These are phyloP conservation scores for Lithospermum erythrorhizon DNA, from an alignment of 257 asterid genomes.

Conservation along the genomic window DNA sequence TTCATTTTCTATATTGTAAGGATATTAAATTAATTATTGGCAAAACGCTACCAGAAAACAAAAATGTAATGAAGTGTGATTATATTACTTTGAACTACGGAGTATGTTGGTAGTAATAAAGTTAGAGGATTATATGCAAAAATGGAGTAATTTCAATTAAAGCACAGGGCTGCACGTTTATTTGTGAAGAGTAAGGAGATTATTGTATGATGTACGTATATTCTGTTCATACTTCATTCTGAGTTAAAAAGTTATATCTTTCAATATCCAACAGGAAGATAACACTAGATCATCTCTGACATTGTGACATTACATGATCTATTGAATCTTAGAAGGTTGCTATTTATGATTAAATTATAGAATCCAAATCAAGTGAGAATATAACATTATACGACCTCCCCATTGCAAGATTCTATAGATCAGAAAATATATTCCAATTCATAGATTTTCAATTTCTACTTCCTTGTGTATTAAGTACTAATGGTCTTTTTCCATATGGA, in stretches of 20 bases:
- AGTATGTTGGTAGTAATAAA: too few species aligned
- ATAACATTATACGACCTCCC: not conserved
- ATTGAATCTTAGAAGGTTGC: not conserved
- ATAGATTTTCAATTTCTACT: not conserved
- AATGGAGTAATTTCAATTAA: too few species aligned
- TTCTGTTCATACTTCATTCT: not conserved
- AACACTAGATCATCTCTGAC: conserved; percentile 1
- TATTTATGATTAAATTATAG: not conserved
- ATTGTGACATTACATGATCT: not conserved
- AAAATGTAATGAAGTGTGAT: too few species aligned
- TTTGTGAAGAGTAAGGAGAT: not conserved
- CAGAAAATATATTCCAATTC: not conserved
- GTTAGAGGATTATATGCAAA: too few species aligned
- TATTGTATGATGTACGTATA: not conserved
- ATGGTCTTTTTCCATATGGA: too few species aligned
- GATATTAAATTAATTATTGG: too few species aligned
- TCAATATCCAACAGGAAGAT: conserved; percentile 7
- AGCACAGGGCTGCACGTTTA: not conserved
- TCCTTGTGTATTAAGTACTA: too few species aligned
- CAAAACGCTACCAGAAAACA: too few species aligned
- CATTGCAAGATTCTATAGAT: not conserved
- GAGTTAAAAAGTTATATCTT: not conserved
- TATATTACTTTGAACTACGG: too few species aligned
- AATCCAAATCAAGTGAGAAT: not conserved
- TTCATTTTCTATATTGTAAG: too few species aligned